phyloP scores from a whole-genome alignment of 208 protist genomes.

The Borovskyia barvae region DNA sequence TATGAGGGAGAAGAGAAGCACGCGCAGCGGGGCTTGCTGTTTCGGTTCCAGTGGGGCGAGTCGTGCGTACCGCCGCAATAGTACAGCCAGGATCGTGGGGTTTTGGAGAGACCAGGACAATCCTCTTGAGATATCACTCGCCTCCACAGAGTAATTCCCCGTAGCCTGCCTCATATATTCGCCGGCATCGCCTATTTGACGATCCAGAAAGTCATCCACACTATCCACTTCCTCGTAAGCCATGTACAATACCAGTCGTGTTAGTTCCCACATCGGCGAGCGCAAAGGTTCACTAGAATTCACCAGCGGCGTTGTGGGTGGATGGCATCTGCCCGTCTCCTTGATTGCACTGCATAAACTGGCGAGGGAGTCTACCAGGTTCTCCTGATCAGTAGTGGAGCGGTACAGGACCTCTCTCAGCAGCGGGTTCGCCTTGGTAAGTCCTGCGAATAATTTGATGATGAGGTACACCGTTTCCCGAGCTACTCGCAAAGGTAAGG shows the following conservation, averaged over 20 bases:
- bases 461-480: conserved; percentile 15
- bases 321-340: too few relatives aligned
- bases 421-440: conserved; percentile 23
- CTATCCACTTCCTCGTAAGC: conserved; percentile 32
- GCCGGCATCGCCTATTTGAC: not conserved
- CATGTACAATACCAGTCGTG: conserved; percentile 21
- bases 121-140: not conserved
- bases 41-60: not conserved
- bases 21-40: conserved; percentile 15
- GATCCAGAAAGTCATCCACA: conserved; percentile 22
- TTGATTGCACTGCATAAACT: too few relatives aligned
- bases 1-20: conserved; percentile 18
- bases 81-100: conserved; percentile 33
- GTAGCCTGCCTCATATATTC: too few relatives aligned
- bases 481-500: not conserved
- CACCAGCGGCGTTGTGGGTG: too few relatives aligned
- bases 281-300: too few relatives aligned
- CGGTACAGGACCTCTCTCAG: conserved; percentile 25
- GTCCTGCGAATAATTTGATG: conserved; percentile 12
- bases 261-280: too few relatives aligned
- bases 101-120: conserved; percentile 58
- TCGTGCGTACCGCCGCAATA: conserved; percentile 26
- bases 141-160: not conserved
- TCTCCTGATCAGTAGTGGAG: conserved; percentile 20
- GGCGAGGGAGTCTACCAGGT: conserved; percentile 41